phyloP scores from a whole-genome alignment of 2,329 filamentous ascomycete species.

The Fusarium sacchari region DNA sequence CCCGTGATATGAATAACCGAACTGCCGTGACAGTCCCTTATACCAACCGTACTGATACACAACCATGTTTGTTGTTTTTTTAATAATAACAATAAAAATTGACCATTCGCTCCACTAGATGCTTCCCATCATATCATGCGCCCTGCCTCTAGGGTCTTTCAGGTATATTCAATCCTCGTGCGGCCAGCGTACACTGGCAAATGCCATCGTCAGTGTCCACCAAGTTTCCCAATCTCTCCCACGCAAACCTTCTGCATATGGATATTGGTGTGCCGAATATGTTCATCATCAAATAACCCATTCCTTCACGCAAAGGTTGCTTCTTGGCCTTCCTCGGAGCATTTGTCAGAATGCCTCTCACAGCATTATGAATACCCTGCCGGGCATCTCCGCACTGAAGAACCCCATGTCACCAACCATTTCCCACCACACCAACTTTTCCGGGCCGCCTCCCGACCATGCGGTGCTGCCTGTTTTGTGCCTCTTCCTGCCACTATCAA shows the following conservation, averaged over 20 bases:
- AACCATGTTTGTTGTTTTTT: background rate
- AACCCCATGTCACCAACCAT: conserved; percentile 12
- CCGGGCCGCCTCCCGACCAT: conserved; percentile 21
- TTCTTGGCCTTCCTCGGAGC: background rate
- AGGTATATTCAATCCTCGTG: conserved; percentile 38
- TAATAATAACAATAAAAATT: background rate
- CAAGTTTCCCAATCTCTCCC: conserved; percentile 1
- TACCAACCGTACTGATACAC: background rate
- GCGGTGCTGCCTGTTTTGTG: conserved; percentile 1
- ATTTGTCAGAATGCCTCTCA: conserved; percentile 5
- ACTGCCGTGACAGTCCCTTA: background rate
- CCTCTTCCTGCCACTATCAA: conserved; percentile 8
- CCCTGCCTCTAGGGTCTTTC: conserved; percentile 10
- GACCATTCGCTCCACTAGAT: conserved; percentile 13
- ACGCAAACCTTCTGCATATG: background rate
- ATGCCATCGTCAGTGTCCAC: conserved; percentile 12
- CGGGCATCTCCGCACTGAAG: conserved; percentile 13
- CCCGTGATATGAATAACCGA: background rate
- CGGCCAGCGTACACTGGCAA: conserved; percentile 31
- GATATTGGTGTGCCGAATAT: conserved; percentile 23
- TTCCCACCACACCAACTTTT: conserved; percentile 24
- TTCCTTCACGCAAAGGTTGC: background rate
- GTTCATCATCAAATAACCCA: conserved; percentile 7
- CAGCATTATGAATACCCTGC: conserved; percentile 5
- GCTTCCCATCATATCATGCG: conserved; percentile 26